Evolutionary conservation across 805 yeast genomes (phyloP), one percentile per base, ranked within the genome.

Genomic region (Ogataea dorogensis): DNA sequence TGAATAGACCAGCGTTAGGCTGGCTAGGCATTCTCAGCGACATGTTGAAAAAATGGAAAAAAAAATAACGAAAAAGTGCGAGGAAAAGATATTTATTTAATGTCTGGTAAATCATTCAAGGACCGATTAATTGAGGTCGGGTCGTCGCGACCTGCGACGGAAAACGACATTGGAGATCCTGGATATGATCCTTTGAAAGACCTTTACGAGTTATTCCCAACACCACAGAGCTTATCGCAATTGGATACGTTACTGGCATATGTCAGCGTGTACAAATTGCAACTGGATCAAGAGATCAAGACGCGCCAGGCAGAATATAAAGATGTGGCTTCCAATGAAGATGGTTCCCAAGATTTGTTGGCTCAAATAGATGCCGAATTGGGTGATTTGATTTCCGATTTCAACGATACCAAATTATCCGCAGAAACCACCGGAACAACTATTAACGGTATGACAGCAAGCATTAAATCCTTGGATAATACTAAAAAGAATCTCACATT

Each of bases 1-100:
- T 93, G 71, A 93, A 93, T 33, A 93, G 76, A 38, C 96, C 96
- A 24, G 95, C 75, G 48, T 86, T 85, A 28, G 98, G 98, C 32
- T 94, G 95, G 50, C 78, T 79, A 22, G 98, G 98, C 44, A 93
- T 68, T 65, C 85, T 84, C 38, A 93, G 70, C 34, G 96, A 86
- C 97, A 91, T 91, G 21, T 18, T 31, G 34, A 25, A 33, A 24
- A 35, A 29, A 21, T 35, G 29, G 39, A 29, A 35, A 29, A 35
- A 35, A 35, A 28, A 22, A 11, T 24, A 23, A 16, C 18, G 27
- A 33, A 33, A 33, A 17, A 5, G 12, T 11, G 18, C 24, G 31
- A 31, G n/a, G 33, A 28, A 25, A 28, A 28, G 33, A 25, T 25
- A 22, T 17, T 34, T 30, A 31, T 30, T 28, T 36, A 36, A 19